Percentiles rank a stretch among this genome's conserved stretches.
phyloP scores from a whole-genome alignment of 202 grass and related monocot species.

The Setaria italica region DNA sequence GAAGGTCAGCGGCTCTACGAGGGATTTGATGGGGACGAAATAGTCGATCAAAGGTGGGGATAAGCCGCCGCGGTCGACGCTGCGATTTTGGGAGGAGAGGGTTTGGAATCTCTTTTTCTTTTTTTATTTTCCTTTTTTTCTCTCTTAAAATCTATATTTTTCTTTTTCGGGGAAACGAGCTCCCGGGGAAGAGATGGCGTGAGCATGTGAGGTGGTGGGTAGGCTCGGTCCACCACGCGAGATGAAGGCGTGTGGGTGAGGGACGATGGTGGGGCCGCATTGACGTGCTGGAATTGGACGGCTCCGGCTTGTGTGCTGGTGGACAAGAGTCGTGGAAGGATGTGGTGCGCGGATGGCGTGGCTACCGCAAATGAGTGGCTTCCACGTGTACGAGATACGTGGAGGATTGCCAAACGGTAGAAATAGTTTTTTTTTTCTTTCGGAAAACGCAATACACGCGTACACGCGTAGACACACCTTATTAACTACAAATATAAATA shows the following conservation, averaged over 20 bases:
- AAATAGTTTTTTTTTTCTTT: no score
- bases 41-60: neutral
- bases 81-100: neutral
- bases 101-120: neutral
- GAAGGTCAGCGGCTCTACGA: neutral
- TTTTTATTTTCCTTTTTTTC: neutral
- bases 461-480: no score
- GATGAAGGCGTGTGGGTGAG: no score
- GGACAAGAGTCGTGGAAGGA: neutral
- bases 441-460: no score
- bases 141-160: neutral
- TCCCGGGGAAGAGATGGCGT: no score
- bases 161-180: neutral
- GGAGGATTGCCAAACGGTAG: no score
- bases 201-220: no score
- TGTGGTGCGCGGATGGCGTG: neutral
- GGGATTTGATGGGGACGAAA: neutral
- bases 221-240: no score
- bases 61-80: neutral
- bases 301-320: neutral
- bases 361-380: neutral
- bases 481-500: no score
- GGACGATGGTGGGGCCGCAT: no score
- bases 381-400: neutral
- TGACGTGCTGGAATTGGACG: no score